Base-by-base conservation (phyloP, 2,329 filamentous ascomycete species). In the Monosporascus sp. region DNA sequence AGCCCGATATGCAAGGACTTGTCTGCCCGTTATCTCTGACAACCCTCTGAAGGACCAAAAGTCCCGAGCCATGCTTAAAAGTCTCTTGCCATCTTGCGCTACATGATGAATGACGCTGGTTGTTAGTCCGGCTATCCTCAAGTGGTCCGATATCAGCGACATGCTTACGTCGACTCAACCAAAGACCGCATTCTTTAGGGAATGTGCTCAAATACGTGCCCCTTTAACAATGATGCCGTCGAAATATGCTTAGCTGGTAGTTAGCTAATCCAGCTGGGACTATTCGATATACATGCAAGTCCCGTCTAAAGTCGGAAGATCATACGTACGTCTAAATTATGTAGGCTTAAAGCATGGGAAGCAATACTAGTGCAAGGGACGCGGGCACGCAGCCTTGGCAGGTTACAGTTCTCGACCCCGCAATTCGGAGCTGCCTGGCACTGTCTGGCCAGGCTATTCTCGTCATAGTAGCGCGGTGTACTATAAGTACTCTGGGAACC, bases 11-110 rank as follows among this genome's bases (percentile, higher is more conserved):
- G 67, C 87, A 90, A 48, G 86, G 83, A 62, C 80, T 88, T 11
- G 70, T 69, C 17, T 79, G 69, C 18, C 80, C 80, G 62, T 84
- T 79, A 57, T 79, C 72, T 67, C 79, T 82, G 50, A 89, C 78
- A n/a, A 83, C 82, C 58, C 76, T 76, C 69, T 81, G 84, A 51
- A 91, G 74, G 55, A 84, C 79, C n/a, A 73, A 71, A 54, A 88
- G 72, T 62, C 77, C 81, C 51, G 76, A 73, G 60, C 79, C 78
- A 63, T 83, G 74, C 60, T 72, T 74, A 64, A 83, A 79, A 38
- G 86, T 84, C 61, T 78, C 74, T 62, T 81, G 74, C 88, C 88
- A 91, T 80, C 84, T 80, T 67, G 75, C 73, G 66, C 87, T 90
- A 62, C 31, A 34, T 14, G 31, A 34, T 39, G 47, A 51, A 57